Conservation (phyloP, 495 filamentous ascomycete genomes). For the Choiromyces venosus region DNA sequence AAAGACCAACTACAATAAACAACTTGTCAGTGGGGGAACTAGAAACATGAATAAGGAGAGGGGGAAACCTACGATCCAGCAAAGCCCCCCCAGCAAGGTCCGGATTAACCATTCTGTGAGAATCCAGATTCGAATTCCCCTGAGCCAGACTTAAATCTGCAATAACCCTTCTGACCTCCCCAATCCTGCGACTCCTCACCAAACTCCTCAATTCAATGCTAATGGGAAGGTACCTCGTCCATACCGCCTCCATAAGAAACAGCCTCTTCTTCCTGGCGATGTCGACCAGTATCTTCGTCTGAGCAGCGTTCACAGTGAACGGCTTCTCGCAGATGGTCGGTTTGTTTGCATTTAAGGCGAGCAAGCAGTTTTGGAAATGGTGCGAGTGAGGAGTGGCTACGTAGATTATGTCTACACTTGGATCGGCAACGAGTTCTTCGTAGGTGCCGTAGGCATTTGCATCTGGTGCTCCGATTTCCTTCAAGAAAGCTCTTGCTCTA, state of each 20-base stretch:
- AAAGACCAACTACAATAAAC: conserved; percentile 62
- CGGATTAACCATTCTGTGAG: conserved; percentile 77
- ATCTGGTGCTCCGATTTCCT: conserved; percentile 58
- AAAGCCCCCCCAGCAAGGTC: conserved; percentile 81
- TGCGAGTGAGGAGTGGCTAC: conserved; percentile 93
- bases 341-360: conserved; percentile 76
- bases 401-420: conserved; percentile 80
- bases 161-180: conserved; percentile 67
- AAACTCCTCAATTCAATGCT: conserved; percentile 68
- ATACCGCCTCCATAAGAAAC: conserved; percentile 95
- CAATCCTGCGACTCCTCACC: conserved; percentile 64
- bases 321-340: conserved; percentile 90
- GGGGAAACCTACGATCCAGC: conserved; percentile 57
- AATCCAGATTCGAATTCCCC: conserved; percentile 41
- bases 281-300: conserved; percentile 67
- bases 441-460: conserved; percentile 79
- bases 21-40: neutral
- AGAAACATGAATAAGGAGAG: neutral
- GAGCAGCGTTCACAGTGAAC: conserved; percentile 80
- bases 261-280: conserved; percentile 72
- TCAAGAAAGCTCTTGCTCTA: conserved; percentile 67
- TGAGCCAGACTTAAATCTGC: conserved; percentile 59
- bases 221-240: conserved; percentile 87
- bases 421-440: conserved; percentile 67
- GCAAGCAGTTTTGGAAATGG: conserved; percentile 86